Conservation (phyloP, 345 rosid species). For the Eucalyptus marginata region DNA sequence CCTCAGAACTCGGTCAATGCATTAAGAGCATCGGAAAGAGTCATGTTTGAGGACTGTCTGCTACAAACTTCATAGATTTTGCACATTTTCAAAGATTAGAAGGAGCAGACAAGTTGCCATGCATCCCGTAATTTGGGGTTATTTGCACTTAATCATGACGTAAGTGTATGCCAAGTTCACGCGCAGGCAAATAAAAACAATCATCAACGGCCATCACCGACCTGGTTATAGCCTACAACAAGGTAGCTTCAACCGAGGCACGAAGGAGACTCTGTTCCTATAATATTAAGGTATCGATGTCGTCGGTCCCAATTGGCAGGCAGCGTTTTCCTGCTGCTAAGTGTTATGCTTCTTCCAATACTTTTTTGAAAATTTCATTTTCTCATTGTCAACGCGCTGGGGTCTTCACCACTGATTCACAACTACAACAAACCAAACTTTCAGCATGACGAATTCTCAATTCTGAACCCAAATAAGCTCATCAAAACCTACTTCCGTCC, state of each 20-base stretch:
- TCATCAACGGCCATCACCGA: not conserved
- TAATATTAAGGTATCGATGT: not conserved
- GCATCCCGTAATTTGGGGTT: not conserved
- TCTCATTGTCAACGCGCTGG: not conserved
- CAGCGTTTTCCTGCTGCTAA: accelerated
- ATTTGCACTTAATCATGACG: not conserved
- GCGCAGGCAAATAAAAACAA: not conserved
- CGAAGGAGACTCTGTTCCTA: not conserved
- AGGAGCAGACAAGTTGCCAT: not conserved
- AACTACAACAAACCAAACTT: not conserved
- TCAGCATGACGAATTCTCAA: not conserved
- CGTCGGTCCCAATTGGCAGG: not conserved
- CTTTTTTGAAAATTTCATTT: accelerated
- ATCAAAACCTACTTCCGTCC: not conserved
- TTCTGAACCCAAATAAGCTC: not conserved
- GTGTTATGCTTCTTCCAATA: not conserved
- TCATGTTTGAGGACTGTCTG: not conserved
- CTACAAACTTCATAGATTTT: not conserved
- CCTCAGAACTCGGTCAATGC: not conserved
- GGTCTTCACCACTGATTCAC: not conserved
- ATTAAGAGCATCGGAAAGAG: not conserved
- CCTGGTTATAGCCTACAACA: not conserved
- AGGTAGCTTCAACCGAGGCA: not conserved
- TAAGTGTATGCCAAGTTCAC: not conserved
- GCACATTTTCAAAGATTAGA: not conserved